Percentiles rank a stretch among this genome's conserved stretches.
Evolutionary conservation across 1,139 yeast genomes (phyloP).

Genomic region (Zygosaccharomyces pseudobailii): DNA sequence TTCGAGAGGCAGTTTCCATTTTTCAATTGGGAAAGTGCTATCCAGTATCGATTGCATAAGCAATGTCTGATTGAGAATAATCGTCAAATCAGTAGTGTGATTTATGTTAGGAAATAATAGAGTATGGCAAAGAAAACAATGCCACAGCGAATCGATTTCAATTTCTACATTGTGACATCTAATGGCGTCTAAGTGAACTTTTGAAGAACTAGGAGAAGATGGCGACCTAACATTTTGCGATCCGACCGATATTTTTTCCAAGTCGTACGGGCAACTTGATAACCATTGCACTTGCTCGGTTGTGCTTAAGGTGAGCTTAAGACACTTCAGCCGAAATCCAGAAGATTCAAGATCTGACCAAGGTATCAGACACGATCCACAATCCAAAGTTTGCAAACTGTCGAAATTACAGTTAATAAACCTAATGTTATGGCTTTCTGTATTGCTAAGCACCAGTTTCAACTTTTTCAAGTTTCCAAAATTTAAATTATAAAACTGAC

Average conservation of each 20-base stretch:
- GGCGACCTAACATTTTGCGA: constrained; percentile 6
- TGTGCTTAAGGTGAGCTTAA: constrained; percentile 15
- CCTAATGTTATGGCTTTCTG: constrained; percentile 12
- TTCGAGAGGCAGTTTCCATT: constrained; percentile 9
- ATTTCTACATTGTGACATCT: constrained; percentile 1
- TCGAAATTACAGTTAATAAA: constrained; percentile 21
- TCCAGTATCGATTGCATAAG: constrained; percentile 12
- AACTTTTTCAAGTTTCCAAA: constrained; percentile 20
- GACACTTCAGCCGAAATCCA: constrained; percentile 5
- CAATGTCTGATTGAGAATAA: constrained; percentile 12
- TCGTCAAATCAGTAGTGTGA: constrained; percentile 3
- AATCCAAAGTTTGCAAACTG: constrained; percentile 10
- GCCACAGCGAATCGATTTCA: constrained; percentile 14
- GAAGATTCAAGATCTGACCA: constrained; percentile 19
- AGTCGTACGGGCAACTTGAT: constrained; percentile 16
- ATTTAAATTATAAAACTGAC: constrained; percentile 15
- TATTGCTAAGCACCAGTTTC: constrained; percentile 8
- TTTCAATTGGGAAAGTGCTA: constrained; percentile 6
- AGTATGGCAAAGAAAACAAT: constrained; percentile 16
- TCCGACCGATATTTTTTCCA: constrained; percentile 12
- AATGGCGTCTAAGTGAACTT: constrained; percentile 2
- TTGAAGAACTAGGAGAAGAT: constrained; percentile 8
- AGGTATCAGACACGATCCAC: constrained; percentile 17
- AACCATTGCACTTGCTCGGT: constrained; percentile 22
- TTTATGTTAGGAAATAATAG: constrained; percentile 13